Percentiles rank a stretch among this genome's conserved stretches.
These are phyloP conservation scores for Apium graveolens DNA, from an alignment of 129 eudicot species.

Conservation along the genomic window DNA sequence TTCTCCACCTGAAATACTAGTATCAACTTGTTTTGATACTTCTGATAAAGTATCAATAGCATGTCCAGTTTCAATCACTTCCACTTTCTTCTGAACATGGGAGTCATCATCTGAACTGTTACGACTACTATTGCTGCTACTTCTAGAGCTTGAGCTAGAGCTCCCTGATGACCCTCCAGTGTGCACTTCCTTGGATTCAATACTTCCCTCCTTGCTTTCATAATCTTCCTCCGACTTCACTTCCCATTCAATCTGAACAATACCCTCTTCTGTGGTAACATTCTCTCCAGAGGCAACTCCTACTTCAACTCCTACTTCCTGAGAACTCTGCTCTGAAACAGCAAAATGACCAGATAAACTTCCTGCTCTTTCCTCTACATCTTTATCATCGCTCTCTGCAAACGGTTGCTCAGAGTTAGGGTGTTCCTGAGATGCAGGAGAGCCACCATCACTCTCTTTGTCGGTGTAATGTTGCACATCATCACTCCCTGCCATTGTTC, in stretches of 20 bases:
- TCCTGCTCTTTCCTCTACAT: slow-evolving; percentile 23
- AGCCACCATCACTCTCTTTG: slow-evolving; percentile 39
- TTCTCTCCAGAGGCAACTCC: not conserved
- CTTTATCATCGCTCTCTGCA: slow-evolving; percentile 22
- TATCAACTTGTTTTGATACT: not conserved
- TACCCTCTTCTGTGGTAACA: slow-evolving; percentile 21
- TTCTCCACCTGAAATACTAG: slow-evolving; percentile 16
- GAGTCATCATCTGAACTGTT: slow-evolving; percentile 43
- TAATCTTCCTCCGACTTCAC: slow-evolving; percentile 28
- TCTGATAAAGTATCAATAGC: slow-evolving; percentile 15
- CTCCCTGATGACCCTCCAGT: slow-evolving; percentile 16
- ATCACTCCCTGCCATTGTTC: slow-evolving; percentile 32
- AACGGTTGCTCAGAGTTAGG: slow-evolving; percentile 19
- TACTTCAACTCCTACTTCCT: slow-evolving; percentile 2
- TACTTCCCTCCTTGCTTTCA: slow-evolving; percentile 8
- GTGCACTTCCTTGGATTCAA: slow-evolving; percentile 1
- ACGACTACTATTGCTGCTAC: not conserved
- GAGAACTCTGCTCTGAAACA: slow-evolving; percentile 15
- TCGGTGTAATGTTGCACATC: slow-evolving; percentile 24
- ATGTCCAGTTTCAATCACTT: slow-evolving; percentile 21
- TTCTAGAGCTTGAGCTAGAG: not conserved
- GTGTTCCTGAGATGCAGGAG: slow-evolving; percentile 38
- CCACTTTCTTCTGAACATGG: slow-evolving; percentile 25
- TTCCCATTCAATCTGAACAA: slow-evolving; percentile 28
- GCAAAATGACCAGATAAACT: slow-evolving; percentile 15